Percentiles rank a stretch among this genome's conserved stretches.
Conservation (phyloP, 75 land plant genomes). For the Pseudotsuga menziesii region DNA sequence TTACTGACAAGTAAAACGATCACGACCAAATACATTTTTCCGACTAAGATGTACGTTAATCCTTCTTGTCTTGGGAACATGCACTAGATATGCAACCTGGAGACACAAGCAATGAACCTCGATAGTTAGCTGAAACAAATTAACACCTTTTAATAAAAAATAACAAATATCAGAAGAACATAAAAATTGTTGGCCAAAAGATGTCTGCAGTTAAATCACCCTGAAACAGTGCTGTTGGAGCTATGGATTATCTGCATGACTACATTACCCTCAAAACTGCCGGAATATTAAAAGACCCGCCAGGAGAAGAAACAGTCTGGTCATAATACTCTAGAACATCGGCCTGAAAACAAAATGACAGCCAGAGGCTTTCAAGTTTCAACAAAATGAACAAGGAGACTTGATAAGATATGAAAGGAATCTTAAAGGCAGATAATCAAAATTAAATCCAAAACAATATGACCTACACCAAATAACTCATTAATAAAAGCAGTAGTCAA, state of each 20-base stretch:
- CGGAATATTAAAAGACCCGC: constrained; percentile 77
- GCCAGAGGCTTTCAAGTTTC: not conserved
- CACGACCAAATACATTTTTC: constrained; percentile 68
- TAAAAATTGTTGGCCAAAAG: not conserved
- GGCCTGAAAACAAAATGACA: constrained; percentile 48
- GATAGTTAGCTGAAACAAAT: not conserved
- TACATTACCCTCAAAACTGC: constrained; percentile 80
- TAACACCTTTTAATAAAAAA: not conserved
- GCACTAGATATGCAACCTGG: constrained; percentile 76
- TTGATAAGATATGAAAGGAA: not conserved
- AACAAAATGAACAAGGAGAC: not conserved
- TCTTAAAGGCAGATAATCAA: not conserved
- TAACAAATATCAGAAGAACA: not conserved
- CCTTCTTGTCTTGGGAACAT: constrained; percentile 64
- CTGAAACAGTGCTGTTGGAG: not conserved
- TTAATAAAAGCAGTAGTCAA: not conserved
- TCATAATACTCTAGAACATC: constrained; percentile 97
- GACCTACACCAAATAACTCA: not conserved
- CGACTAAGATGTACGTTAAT: constrained; percentile 65
- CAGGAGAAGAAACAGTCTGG: constrained; percentile 77
- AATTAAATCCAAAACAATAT: not conserved
- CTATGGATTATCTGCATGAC: not conserved
- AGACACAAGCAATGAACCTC: constrained; percentile 4
- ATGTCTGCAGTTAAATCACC: not conserved
- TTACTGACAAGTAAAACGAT: constrained; percentile 88